Base-by-base conservation (phyloP, 2,329 filamentous ascomycete genomes). In the Fusarium sp. region DNA sequence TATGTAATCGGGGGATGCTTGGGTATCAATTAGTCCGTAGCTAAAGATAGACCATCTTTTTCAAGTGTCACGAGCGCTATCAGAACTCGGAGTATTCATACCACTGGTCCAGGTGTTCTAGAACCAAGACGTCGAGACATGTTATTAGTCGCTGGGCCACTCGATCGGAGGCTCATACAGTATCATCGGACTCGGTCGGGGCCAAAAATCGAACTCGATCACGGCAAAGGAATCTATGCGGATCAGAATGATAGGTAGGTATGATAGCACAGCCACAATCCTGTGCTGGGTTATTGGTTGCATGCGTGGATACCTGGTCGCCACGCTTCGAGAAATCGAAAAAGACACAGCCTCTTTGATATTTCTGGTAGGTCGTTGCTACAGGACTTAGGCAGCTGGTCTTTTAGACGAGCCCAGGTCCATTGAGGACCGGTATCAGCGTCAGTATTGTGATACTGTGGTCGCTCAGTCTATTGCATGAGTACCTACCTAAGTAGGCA, bases 321-420 rank as follows among this genome's bases (percentile, higher is more conserved):
- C 67, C 59, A 66, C 66, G 41, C 53, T 70, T 57, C 44, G n/a
- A 69, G 44, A 69, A 69, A 32, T 69, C 51, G 59, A 69, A 56
- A 69, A 65, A 56, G 53, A 53, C 67, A 70, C 51, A 70, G 67
- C 66, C 67, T 55, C 36, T 38, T 30, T 48, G 18, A 63, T 62
- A 24, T 65, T 54, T 28, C 24, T 38, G 24, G 26, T 30, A 45
- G 48, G 57, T 57, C 26, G 53, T 72, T 61, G 42, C 56, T 61
- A 28, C 20, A 48, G 45, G 32, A 35, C 32, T 35, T 14, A 63
- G 69, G 72, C 55, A 72, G 69, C 56, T 69, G 68, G 56, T 74
- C 53, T 58, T 32, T 32, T 24, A 32, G 54, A 45, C 36, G 57
- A 68, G 44, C 44, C 24, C 26, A 47, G 56, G n/a, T 36, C 28